phyloP scores from a whole-genome alignment of 768 basidiomycete species.

The Clathrus columnatus region DNA sequence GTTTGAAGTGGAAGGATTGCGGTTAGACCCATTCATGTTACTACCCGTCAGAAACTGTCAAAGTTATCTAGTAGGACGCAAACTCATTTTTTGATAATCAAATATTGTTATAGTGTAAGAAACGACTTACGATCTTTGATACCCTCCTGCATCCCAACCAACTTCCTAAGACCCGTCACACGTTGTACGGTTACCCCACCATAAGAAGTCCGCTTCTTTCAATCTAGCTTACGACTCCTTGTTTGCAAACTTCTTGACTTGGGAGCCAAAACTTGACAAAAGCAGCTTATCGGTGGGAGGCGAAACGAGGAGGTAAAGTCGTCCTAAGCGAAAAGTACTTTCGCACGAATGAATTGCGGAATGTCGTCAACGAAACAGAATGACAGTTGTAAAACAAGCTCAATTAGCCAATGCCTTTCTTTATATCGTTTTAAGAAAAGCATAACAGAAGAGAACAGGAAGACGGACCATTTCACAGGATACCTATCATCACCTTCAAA shows the following conservation, averaged over 20 bases:
- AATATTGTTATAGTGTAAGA: no score
- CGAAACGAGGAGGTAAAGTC: conserved; percentile 75
- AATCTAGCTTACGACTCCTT: conserved; percentile 91
- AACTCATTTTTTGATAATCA: no score
- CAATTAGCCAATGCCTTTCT: conserved; percentile 99
- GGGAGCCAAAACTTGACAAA: no score
- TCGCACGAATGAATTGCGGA: conserved; percentile 35
- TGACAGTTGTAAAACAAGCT: conserved; percentile 88
- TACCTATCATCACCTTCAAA: conserved; percentile 85
- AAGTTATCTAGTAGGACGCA: conserved; percentile 68
- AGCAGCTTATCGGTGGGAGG: conserved; percentile 84
- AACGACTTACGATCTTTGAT: conserved; percentile 77
- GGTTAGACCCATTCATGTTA: conserved; percentile 84
- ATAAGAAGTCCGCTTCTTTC: conserved; percentile 94
- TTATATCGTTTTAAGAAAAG: no score
- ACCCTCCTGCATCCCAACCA: conserved; percentile 93
- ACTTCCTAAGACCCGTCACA: conserved; percentile 82
- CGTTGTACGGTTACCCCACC: conserved; percentile 95
- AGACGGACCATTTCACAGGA: conserved; percentile 78
- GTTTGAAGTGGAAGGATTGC: conserved; percentile 55
- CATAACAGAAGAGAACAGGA: neutral
- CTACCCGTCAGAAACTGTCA: conserved; percentile 90
- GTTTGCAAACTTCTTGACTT: conserved; percentile 79
- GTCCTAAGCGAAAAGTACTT: conserved; percentile 59
- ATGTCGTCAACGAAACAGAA: conserved; percentile 41